A percentile compares a stretch with the other conserved stretches of the same genome.
Conservation (phyloP, 2,329 filamentous ascomycete genomes). For the Chaetomium sp. region DNA sequence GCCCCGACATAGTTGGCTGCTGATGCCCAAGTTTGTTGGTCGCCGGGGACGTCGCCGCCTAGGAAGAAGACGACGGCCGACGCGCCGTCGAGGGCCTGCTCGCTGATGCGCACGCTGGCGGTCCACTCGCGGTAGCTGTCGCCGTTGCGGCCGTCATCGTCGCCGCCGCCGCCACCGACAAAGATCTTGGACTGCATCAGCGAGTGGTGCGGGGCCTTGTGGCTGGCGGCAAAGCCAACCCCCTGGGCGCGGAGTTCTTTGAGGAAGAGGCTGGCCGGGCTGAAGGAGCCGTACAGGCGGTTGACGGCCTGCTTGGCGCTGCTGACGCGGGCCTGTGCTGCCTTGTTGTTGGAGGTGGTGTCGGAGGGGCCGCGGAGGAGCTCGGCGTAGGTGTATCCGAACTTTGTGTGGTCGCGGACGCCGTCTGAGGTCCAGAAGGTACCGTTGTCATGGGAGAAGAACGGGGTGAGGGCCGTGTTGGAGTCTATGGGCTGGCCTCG, state of each 20-base stretch:
- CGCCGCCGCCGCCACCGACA: slow-evolving; percentile 34
- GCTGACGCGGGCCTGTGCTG: slow-evolving; percentile 18
- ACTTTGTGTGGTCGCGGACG: slow-evolving; percentile 59
- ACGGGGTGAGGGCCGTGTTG: slow-evolving; percentile 65
- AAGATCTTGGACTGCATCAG: slow-evolving; percentile 38
- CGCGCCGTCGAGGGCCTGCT: slow-evolving; percentile 61
- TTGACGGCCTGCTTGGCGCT: slow-evolving; percentile 60
- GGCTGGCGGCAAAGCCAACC: neutral
- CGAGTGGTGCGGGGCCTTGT: neutral
- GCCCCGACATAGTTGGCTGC: slow-evolving; percentile 62
- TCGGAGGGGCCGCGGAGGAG: slow-evolving; percentile 42
- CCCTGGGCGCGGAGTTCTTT: slow-evolving; percentile 25
- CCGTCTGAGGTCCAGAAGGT: slow-evolving; percentile 69
- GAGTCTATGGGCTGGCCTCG: slow-evolving; percentile 57
- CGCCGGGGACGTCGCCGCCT: slow-evolving; percentile 52
- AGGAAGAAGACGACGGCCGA: slow-evolving; percentile 71
- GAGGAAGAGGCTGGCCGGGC: slow-evolving; percentile 41
- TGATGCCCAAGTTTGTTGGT: slow-evolving; percentile 49
- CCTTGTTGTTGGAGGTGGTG: slow-evolving; percentile 36
- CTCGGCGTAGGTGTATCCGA: slow-evolving; percentile 78
- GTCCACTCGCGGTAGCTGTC: slow-evolving; percentile 64
- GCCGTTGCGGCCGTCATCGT: slow-evolving; percentile 27
- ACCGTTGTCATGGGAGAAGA: slow-evolving; percentile 59
- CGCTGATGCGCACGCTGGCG: slow-evolving; percentile 64
- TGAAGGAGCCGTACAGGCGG: slow-evolving; percentile 58